Conservation (phyloP, 2,329 filamentous ascomycete species). For the Clarireedia homoeocarpa region DNA sequence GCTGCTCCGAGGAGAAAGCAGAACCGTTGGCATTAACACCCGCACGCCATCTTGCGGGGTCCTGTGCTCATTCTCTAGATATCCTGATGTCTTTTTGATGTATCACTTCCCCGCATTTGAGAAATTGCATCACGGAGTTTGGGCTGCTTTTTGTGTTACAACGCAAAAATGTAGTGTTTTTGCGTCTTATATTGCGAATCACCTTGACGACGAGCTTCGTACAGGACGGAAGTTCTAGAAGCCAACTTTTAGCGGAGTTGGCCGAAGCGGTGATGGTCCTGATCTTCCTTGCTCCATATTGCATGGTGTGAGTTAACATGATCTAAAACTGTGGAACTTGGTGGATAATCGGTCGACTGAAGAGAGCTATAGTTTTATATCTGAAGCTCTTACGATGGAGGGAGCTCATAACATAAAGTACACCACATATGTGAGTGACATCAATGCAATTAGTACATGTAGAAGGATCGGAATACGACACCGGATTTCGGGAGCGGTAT, state of each 20-base stretch:
- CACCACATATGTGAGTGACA: background rate
- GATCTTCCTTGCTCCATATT: conserved; percentile 5
- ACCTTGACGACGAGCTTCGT: background rate
- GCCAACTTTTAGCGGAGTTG: background rate
- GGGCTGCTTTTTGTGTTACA: background rate
- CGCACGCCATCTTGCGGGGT: background rate
- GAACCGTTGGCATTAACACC: background rate
- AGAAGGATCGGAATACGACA: no score
- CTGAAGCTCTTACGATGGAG: background rate
- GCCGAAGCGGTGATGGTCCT: background rate
- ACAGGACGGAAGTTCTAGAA: background rate
- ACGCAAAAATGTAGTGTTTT: background rate
- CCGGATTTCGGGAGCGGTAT: no score
- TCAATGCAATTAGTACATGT: no score
- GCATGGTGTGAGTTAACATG: conserved; percentile 4
- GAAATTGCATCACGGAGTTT: background rate
- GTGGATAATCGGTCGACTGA: background rate
- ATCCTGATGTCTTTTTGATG: background rate
- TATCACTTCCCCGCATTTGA: background rate
- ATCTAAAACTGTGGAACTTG: background rate
- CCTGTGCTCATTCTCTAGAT: background rate
- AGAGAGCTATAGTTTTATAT: background rate
- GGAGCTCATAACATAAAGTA: background rate
- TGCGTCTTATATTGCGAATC: conserved; percentile 1
- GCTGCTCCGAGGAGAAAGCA: conserved; percentile 3